These are phyloP conservation scores for Skeletonema potamos DNA, from an alignment of 108 stramenopile genomes.

Conservation along the genomic window DNA sequence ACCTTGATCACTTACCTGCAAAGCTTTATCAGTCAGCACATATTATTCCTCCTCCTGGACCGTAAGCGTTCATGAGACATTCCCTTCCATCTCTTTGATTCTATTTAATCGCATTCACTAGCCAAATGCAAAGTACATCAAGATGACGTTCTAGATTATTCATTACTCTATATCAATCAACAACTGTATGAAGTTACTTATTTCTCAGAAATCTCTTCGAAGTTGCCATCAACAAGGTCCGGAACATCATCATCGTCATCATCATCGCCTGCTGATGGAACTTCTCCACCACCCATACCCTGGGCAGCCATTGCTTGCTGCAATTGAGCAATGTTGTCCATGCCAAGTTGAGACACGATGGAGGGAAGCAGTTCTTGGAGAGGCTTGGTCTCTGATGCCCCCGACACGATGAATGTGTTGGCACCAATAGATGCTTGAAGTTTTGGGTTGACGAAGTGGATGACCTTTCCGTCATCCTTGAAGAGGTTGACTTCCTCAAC, in stretches of 20 bases:
- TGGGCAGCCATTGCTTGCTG: slow-evolving; percentile 70
- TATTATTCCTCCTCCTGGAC: too few species aligned
- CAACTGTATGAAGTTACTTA: slow-evolving; percentile 4
- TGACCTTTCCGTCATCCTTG: slow-evolving; percentile 97
- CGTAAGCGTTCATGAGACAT: too few species aligned
- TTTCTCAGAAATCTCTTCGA: slow-evolving; percentile 88
- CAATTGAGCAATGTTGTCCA: slow-evolving; percentile 88
- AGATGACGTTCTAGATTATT: not conserved
- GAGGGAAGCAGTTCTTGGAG: slow-evolving; percentile 94
- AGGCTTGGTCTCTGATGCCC: slow-evolving; percentile 89
- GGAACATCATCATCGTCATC: slow-evolving; percentile 94
- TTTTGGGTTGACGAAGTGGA: slow-evolving; percentile 95
- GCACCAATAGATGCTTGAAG: slow-evolving; percentile 95
- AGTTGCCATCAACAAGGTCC: slow-evolving; percentile 96
- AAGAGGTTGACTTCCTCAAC: slow-evolving; percentile 99
- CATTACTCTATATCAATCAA: not conserved
- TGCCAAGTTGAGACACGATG: slow-evolving; percentile 95
- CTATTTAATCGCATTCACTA: not conserved
- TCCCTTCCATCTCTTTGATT: too few species aligned
- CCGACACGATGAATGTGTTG: slow-evolving; percentile 97
- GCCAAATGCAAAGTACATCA: not conserved
- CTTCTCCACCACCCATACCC: slow-evolving; percentile 23
- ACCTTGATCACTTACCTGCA: too few species aligned
- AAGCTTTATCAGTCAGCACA: too few species aligned
- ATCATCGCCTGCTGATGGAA: slow-evolving; percentile 50